phyloP scores from a whole-genome alignment of 768 basidiomycete species.

The Leccinum obscurum region DNA sequence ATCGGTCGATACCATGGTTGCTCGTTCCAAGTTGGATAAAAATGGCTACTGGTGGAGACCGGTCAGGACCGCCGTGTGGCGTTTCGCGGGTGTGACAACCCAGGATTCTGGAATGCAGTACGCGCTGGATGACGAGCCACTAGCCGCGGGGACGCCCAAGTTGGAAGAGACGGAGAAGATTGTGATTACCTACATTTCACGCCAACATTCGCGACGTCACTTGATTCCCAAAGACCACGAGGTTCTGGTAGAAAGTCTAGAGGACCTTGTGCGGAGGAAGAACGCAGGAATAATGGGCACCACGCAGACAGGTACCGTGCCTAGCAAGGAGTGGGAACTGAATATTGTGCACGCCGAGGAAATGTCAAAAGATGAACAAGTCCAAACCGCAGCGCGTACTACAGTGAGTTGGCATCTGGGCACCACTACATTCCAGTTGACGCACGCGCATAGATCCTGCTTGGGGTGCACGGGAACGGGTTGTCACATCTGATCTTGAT shows the following conservation, averaged over 20 bases:
- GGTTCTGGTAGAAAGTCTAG: constrained; percentile 49
- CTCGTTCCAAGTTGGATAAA: constrained; percentile 33
- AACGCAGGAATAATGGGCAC: constrained; percentile 20
- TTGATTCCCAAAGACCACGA: constrained; percentile 57
- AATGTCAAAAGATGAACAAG: constrained; percentile 74
- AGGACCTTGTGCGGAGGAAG: constrained; percentile 47
- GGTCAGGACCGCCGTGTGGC: constrained; percentile 62
- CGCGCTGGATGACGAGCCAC: background rate
- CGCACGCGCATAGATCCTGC: constrained; percentile 48
- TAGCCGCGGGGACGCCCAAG: constrained; percentile 10
- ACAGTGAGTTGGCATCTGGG: constrained; percentile 49
- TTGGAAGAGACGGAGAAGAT: constrained; percentile 48
- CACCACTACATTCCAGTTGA: background rate
- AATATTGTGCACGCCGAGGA: constrained; percentile 62
- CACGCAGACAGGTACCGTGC: background rate
- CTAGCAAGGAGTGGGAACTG: constrained; percentile 53
- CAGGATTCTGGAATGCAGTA: constrained; percentile 18
- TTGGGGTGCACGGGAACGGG: constrained; percentile 80
- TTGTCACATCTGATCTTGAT: constrained; percentile 85
- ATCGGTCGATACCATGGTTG: constrained; percentile 55
- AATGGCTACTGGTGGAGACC: constrained; percentile 76
- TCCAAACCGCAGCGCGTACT: constrained; percentile 61
- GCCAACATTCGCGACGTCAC: constrained; percentile 56
- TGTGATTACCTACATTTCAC: constrained; percentile 71
- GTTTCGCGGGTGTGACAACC: constrained; percentile 57